Evolutionary conservation across 73 alveolate species (phyloP).

Genomic region (Stentor coeruleus): DNA sequence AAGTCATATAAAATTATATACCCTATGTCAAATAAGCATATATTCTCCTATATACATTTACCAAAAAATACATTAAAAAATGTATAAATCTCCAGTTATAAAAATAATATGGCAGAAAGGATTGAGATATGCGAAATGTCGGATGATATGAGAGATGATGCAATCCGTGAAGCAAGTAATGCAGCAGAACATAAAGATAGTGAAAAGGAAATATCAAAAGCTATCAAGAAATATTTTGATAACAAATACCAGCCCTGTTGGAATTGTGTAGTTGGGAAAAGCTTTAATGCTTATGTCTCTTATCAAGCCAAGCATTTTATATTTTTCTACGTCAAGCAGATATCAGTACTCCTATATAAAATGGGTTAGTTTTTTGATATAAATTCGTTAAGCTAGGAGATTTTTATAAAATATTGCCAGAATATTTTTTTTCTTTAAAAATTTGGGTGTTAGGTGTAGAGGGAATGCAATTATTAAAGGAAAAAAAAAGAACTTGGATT

Average conservation of each 20-base stretch:
- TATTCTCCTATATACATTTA: too few species aligned
- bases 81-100: too few species aligned
- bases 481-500: too few species aligned
- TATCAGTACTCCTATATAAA: constrained; percentile 86
- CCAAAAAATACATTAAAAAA: too few species aligned
- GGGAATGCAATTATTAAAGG: too few species aligned
- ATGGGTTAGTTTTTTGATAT: constrained; percentile 32
- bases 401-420: too few species aligned
- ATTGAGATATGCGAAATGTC: constrained; percentile 68
- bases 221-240: constrained; percentile 78
- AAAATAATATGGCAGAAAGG: constrained; percentile 58
- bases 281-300: constrained; percentile 78
- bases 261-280: constrained; percentile 92
- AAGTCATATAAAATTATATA: too few species aligned
- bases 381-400: too few species aligned
- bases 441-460: too few species aligned
- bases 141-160: constrained; percentile 77
- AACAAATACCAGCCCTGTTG: constrained; percentile 89
- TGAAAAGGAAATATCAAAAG: constrained; percentile 75
- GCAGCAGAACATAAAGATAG: constrained; percentile 76
- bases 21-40: too few species aligned
- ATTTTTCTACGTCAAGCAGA: constrained; percentile 85
- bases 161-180: constrained; percentile 65
- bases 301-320: constrained; percentile 81
- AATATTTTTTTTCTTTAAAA: too few species aligned